These are phyloP conservation scores for Thoreauomyces humboldtii DNA, from an alignment of 192 early-diverging fungal species.

Conservation along the genomic window DNA sequence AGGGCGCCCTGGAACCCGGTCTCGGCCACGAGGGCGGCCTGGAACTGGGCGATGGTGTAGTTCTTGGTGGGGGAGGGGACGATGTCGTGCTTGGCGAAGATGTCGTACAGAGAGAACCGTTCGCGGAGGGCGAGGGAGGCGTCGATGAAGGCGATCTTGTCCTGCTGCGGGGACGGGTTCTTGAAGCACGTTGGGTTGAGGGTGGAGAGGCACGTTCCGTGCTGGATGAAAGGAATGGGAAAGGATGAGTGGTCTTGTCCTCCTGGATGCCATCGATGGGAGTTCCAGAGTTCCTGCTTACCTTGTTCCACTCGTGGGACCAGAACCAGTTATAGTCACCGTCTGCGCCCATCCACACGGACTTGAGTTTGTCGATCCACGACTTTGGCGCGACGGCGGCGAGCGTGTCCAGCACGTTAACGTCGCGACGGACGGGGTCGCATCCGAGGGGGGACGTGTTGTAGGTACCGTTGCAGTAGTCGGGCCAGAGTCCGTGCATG, in stretches of 20 bases:
- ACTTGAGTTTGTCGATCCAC: constrained; percentile 51
- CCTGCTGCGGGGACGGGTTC: constrained; percentile 35
- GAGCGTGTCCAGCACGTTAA: constrained; percentile 51
- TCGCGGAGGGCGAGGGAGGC: constrained; percentile 50
- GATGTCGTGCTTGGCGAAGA: constrained; percentile 48
- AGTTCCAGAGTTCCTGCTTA: neutral
- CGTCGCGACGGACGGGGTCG: constrained; percentile 58
- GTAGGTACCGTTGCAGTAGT: constrained; percentile 56
- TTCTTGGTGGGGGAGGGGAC: constrained; percentile 24
- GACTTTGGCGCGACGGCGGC: constrained; percentile 24
- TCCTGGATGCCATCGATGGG: neutral
- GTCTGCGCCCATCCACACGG: constrained; percentile 67
- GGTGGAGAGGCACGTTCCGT: constrained; percentile 74
- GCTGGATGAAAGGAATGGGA: constrained; percentile 28
- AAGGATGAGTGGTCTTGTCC: too few species aligned
- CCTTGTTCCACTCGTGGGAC: constrained; percentile 76
- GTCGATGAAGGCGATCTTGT: constrained; percentile 57
- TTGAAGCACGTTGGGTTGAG: constrained; percentile 60
- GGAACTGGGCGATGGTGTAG: constrained; percentile 24
- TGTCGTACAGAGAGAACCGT: constrained; percentile 55
- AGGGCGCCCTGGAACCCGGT: constrained; percentile 26
- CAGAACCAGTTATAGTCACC: constrained; percentile 78
- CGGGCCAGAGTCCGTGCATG: constrained; percentile 80
- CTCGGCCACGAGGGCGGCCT: constrained; percentile 26
- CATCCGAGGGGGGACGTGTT: constrained; percentile 52